phyloP scores from a whole-genome alignment of 2,329 filamentous ascomycete genomes.

The Aspergillus oerlinghausenensis region DNA sequence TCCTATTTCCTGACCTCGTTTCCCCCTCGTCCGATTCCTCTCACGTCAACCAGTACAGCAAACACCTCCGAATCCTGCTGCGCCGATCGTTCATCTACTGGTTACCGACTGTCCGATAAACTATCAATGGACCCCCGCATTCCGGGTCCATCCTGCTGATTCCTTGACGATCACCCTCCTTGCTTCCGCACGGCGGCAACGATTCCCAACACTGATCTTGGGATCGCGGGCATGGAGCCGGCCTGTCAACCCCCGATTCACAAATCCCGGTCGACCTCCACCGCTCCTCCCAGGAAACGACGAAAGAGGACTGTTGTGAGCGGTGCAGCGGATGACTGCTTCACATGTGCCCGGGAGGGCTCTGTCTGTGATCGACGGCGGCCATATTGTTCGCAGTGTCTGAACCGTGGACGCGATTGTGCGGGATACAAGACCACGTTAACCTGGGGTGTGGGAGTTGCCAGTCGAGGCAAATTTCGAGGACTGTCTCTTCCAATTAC shows the following conservation, averaged over 20 bases:
- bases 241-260: slow-evolving; percentile 21
- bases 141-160: slow-evolving; percentile 8
- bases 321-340: slow-evolving; percentile 91
- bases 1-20: not conserved
- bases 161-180: slow-evolving; percentile 1
- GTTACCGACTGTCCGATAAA: not conserved
- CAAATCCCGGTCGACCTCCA: slow-evolving; percentile 19
- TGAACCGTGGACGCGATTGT: slow-evolving; percentile 87
- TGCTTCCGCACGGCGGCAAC: slow-evolving; percentile 1
- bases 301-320: slow-evolving; percentile 83
- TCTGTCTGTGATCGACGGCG: slow-evolving; percentile 84
- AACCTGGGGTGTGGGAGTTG: slow-evolving; percentile 94
- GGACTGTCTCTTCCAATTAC: slow-evolving; percentile 71
- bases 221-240: slow-evolving; percentile 15
- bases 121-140: slow-evolving; percentile 17
- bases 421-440: slow-evolving; percentile 94
- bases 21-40: not conserved
- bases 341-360: slow-evolving; percentile 79
- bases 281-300: slow-evolving; percentile 55
- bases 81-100: slow-evolving; percentile 1
- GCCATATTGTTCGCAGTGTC: slow-evolving; percentile 91
- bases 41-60: not conserved
- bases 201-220: not conserved
- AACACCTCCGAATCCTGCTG: not conserved
- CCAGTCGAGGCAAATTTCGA: slow-evolving; percentile 88